A percentile compares a stretch with the other conserved stretches of the same genome.
phyloP scores from a whole-genome alignment of 352 stramenopile genomes.

The Blastocystis sp. region DNA sequence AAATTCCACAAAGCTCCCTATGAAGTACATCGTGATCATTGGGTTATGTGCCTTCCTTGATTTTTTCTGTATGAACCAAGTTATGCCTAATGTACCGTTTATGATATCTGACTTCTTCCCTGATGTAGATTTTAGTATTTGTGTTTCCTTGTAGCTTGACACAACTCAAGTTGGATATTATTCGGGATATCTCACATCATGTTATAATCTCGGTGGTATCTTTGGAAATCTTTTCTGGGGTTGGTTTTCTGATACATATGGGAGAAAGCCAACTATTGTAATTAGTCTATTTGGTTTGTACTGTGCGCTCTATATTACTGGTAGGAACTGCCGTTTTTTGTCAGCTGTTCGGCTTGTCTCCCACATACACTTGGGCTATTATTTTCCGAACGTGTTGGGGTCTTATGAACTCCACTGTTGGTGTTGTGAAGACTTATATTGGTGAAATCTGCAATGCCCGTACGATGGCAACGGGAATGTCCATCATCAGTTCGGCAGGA shows the following conservation, averaged over 20 bases:
- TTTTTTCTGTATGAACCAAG: conserved; percentile 53
- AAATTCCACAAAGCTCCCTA: not conserved
- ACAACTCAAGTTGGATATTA: conserved; percentile 62
- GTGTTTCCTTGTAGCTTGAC: conserved; percentile 6
- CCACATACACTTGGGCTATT: conserved; percentile 14
- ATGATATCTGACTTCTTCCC: conserved; percentile 50
- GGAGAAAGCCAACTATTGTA: conserved; percentile 36
- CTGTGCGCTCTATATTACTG: not conserved
- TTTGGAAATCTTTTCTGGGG: conserved; percentile 66
- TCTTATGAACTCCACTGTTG: conserved; percentile 54
- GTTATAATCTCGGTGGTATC: conserved; percentile 58
- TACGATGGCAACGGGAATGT: conserved; percentile 24
- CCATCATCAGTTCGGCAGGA: conserved; percentile 32
- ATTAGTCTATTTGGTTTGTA: conserved; percentile 48
- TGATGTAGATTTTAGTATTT: not conserved
- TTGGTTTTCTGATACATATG: conserved; percentile 64
- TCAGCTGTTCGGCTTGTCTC: conserved; percentile 32
- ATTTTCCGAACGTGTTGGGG: conserved; percentile 47
- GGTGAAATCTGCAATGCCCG: conserved; percentile 39
- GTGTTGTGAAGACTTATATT: conserved; percentile 66
- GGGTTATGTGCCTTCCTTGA: conserved; percentile 52
- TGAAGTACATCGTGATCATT: conserved; percentile 12
- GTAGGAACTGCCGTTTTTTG: conserved; percentile 25
- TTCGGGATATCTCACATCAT: conserved; percentile 39
- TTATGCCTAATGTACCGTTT: conserved; percentile 64